Conservation (phyloP, 2,329 filamentous ascomycete species). For the Xylariaceae sp. region DNA sequence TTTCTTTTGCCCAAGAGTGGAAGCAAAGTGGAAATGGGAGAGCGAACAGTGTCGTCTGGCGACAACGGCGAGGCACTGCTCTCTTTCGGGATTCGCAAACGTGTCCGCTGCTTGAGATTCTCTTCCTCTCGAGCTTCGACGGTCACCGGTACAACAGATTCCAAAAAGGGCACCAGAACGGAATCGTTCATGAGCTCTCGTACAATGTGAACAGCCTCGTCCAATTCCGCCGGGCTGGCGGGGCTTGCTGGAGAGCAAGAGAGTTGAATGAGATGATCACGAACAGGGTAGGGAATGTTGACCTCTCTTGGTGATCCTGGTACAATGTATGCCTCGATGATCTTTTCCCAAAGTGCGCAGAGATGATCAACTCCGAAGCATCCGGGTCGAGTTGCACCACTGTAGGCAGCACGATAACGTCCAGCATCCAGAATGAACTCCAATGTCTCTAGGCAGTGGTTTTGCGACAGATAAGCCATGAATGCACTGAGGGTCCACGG, state of each 20-base stretch:
- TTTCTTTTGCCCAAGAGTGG: constrained; percentile 40
- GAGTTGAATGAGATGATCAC: constrained; percentile 72
- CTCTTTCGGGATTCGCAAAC: constrained; percentile 39
- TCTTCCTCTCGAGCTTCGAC: constrained; percentile 37
- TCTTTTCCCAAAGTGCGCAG: constrained; percentile 78
- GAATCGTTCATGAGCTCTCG: constrained; percentile 98
- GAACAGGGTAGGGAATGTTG: constrained; percentile 82
- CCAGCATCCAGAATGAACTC: constrained; percentile 96
- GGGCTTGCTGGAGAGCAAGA: constrained; percentile 59
- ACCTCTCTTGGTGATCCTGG: constrained; percentile 84
- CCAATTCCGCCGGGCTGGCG: constrained; percentile 70
- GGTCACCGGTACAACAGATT: constrained; percentile 50
- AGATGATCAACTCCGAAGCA: constrained; percentile 61
- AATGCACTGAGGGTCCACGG: constrained; percentile 92
- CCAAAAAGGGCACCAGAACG: constrained; percentile 86
- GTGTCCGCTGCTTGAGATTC: constrained; percentile 38
- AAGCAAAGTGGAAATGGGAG: constrained; percentile 44
- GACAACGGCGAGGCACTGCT: constrained; percentile 20
- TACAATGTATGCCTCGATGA: constrained; percentile 86
- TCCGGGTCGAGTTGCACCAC: constrained; percentile 43
- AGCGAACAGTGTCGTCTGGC: constrained; percentile 40
- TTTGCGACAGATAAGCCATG: constrained; percentile 94
- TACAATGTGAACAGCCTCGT: constrained; percentile 81
- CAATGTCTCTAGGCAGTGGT: constrained; percentile 92
- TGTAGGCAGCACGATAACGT: constrained; percentile 66